Conservation (phyloP, 2,329 filamentous ascomycete species). For the Rhinocladiella mackenziei region DNA sequence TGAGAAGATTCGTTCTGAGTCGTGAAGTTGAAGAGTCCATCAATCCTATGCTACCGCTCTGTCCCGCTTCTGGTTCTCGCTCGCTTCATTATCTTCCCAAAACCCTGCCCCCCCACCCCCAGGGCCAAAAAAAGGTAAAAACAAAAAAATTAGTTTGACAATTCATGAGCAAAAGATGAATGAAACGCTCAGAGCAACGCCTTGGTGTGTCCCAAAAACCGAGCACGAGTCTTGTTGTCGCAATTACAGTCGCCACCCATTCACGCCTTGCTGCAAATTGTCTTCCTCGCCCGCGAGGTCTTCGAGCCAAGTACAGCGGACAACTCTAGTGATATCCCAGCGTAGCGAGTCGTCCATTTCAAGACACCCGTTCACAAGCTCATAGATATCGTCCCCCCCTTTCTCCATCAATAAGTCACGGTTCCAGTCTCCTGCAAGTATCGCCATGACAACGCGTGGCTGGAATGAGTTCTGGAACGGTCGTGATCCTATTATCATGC, state of each 20-base stretch:
- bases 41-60: too few relatives aligned
- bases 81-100: too few relatives aligned
- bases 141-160: not conserved
- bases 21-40: too few relatives aligned
- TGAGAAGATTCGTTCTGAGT: too few relatives aligned
- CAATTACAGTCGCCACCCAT: slow-evolving; percentile 21
- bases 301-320: slow-evolving; percentile 55
- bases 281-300: slow-evolving; percentile 29
- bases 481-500: slow-evolving; percentile 57
- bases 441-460: slow-evolving; percentile 56
- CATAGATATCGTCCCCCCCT: slow-evolving; percentile 44
- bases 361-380: slow-evolving; percentile 58
- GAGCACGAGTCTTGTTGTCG: not conserved
- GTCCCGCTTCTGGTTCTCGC: too few relatives aligned
- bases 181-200: too few relatives aligned
- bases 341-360: slow-evolving; percentile 53
- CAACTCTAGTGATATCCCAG: slow-evolving; percentile 55
- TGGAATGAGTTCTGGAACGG: slow-evolving; percentile 61
- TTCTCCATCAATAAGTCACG: slow-evolving; percentile 28
- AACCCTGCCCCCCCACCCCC: too few relatives aligned
- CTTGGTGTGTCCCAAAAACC: too few relatives aligned
- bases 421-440: slow-evolving; percentile 58
- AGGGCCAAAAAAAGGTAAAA: too few relatives aligned
- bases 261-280: slow-evolving; percentile 8
- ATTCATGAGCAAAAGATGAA: not conserved